These are phyloP conservation scores for Arctostaphylos glauca DNA, from an alignment of 148 eudicot genomes.

Conservation along the genomic window DNA sequence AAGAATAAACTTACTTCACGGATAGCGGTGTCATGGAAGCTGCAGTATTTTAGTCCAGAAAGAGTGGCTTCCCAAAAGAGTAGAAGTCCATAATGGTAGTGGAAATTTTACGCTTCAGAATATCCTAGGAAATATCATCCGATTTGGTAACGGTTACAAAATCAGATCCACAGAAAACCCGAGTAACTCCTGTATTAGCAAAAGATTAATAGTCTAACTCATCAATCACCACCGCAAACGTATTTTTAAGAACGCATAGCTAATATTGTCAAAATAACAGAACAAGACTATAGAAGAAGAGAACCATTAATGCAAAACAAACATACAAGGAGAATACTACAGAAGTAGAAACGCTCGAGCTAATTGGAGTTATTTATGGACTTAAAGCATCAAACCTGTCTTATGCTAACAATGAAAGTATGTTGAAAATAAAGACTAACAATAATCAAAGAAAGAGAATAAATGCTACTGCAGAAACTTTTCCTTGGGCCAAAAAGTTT, in stretches of 20 bases:
- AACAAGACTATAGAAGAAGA: too few relatives aligned
- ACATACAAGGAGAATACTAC: background rate
- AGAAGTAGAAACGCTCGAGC: background rate
- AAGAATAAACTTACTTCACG: conserved; percentile 47
- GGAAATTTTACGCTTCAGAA: conserved; percentile 85
- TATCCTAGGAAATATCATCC: conserved; percentile 80
- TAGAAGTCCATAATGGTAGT: conserved; percentile 97
- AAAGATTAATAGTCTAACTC: background rate
- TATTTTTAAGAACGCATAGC: background rate
- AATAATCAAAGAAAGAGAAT: background rate
- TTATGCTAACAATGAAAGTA: background rate
- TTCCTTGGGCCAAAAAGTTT: background rate
- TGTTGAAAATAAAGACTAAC: background rate
- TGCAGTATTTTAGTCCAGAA: conserved; percentile 71
- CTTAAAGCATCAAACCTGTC: background rate
- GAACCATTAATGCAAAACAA: background rate
- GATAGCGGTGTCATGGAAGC: conserved; percentile 87
- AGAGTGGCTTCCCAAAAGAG: conserved; percentile 82
- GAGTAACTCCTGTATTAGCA: conserved; percentile 58
- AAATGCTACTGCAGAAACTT: background rate
- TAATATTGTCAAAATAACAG: background rate
- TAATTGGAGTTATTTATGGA: background rate
- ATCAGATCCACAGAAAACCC: conserved; percentile 96
- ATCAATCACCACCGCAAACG: background rate
- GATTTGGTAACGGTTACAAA: conserved; percentile 89